Conservation (phyloP, 805 yeast genomes). For the Saccharomyces kudriavzevii region DNA sequence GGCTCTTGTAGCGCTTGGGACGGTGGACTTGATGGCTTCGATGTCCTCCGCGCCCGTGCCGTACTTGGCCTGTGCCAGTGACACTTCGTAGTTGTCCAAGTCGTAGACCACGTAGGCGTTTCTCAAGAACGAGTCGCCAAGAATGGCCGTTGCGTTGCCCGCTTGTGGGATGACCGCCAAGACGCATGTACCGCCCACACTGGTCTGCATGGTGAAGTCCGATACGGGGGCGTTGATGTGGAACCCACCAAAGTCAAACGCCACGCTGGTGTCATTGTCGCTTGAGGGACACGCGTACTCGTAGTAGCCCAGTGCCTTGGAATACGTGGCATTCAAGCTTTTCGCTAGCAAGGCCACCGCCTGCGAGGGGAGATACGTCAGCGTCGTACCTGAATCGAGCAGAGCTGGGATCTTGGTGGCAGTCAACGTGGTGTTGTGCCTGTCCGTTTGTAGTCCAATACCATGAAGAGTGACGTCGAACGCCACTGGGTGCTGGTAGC, state of each 20-base stretch:
- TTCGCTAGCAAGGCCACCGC: constrained; percentile 27
- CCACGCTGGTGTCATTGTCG: constrained; percentile 28
- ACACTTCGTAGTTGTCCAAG: constrained; percentile 39
- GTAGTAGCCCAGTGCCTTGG: constrained; percentile 38
- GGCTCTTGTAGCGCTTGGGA: constrained; percentile 47
- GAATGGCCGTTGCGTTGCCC: constrained; percentile 24
- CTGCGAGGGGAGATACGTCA: constrained; percentile 39
- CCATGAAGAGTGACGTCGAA: constrained; percentile 26
- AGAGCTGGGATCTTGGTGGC: constrained; percentile 32
- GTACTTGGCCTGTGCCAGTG: constrained; percentile 41
- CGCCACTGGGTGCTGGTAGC: constrained; percentile 9
- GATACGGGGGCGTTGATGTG: constrained; percentile 42
- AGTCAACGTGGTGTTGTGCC: constrained; percentile 18
- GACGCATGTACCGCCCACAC: constrained; percentile 31
- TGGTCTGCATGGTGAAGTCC: constrained; percentile 26
- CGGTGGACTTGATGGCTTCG: constrained; percentile 36
- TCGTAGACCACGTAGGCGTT: constrained; percentile 54
- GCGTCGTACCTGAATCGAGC: constrained; percentile 52
- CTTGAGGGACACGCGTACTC: constrained; percentile 36
- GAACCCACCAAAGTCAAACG: constrained; percentile 54
- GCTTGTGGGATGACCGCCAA: constrained; percentile 35
- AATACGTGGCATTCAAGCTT: constrained; percentile 38
- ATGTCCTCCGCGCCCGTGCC: constrained; percentile 32
- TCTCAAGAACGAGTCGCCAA: constrained; percentile 53
- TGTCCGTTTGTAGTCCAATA: constrained; percentile 21